phyloP scores from a whole-genome alignment of 768 basidiomycete species.

The Lactarius evosmus region DNA sequence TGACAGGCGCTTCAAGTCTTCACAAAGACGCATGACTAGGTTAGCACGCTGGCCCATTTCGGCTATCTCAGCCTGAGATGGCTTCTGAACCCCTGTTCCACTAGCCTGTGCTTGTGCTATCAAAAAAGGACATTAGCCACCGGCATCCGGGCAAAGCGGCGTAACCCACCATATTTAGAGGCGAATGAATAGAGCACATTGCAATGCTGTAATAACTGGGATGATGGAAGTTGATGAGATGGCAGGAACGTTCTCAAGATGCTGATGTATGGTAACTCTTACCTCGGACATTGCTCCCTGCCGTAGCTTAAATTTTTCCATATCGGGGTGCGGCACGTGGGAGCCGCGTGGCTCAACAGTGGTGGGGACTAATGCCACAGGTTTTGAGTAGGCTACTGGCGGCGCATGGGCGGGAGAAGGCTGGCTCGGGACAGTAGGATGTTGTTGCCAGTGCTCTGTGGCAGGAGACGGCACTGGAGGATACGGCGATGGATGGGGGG shows the following conservation, averaged over 20 bases:
- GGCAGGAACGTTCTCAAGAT: conserved; percentile 8
- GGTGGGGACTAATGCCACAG: conserved; percentile 24
- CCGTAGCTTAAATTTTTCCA: conserved; percentile 27
- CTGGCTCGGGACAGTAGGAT: conserved; percentile 24
- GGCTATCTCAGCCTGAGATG: conserved; percentile 51
- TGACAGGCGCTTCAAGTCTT: conserved; percentile 51
- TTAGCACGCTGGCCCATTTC: conserved; percentile 70
- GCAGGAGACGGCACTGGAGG: conserved; percentile 22
- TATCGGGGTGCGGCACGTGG: conserved; percentile 24
- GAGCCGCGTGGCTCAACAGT: conserved; percentile 25
- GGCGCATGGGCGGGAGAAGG: conserved; percentile 19
- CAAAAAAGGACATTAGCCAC: background rate
- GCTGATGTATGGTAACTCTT: conserved; percentile 7
- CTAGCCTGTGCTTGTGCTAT: conserved; percentile 41
- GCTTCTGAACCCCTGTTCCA: conserved; percentile 47
- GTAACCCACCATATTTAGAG: conserved; percentile 56
- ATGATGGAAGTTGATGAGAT: conserved; percentile 16
- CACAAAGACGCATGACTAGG: conserved; percentile 64
- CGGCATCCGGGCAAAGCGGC: background rate
- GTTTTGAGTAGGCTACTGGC: conserved; percentile 23
- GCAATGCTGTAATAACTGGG: conserved; percentile 61
- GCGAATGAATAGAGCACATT: conserved; percentile 61
- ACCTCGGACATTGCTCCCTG: conserved; percentile 28
- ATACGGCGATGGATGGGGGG: conserved; percentile 30
- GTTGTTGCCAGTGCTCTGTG: conserved; percentile 27